Conservation (phyloP, 139 green algal genomes). For the Chlamydomonas asymmetrica region DNA sequence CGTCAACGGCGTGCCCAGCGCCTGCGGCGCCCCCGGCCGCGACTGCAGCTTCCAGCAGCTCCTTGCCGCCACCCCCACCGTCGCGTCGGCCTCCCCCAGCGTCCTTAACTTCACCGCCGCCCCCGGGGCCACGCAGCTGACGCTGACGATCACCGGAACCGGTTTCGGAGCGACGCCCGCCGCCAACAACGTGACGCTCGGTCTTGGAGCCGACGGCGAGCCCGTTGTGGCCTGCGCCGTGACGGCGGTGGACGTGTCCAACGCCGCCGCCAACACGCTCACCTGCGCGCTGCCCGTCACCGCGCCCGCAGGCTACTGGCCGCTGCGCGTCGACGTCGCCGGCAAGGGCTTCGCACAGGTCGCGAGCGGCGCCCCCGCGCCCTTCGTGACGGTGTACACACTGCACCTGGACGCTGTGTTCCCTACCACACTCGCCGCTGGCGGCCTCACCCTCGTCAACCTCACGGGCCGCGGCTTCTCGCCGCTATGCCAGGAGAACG, state of each 20-base stretch:
- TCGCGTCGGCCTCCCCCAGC: constrained; percentile 18
- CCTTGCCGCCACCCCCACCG: constrained; percentile 11
- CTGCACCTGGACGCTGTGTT: constrained; percentile 1
- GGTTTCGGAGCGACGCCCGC: not conserved
- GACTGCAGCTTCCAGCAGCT: constrained; percentile 33
- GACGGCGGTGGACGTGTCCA: no score
- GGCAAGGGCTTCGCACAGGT: not conserved
- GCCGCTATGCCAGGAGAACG: constrained; percentile 17
- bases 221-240: not conserved
- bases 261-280: constrained; percentile 6
- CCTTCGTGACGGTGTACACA: constrained; percentile 11
- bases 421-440: not conserved
- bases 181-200: constrained; percentile 5
- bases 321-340: constrained; percentile 2
- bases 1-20: constrained; percentile 25
- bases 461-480: constrained; percentile 38
- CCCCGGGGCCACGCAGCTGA: not conserved
- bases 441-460: constrained; percentile 1
- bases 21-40: constrained; percentile 17
- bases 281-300: not conserved
- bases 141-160: constrained; percentile 32
- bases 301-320: constrained; percentile 4
- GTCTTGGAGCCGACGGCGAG: constrained; percentile 14
- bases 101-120: constrained; percentile 5
- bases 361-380: not conserved